Conservation (phyloP, 371 early-diverging fungal species). For the Catenaria anguillulae region DNA sequence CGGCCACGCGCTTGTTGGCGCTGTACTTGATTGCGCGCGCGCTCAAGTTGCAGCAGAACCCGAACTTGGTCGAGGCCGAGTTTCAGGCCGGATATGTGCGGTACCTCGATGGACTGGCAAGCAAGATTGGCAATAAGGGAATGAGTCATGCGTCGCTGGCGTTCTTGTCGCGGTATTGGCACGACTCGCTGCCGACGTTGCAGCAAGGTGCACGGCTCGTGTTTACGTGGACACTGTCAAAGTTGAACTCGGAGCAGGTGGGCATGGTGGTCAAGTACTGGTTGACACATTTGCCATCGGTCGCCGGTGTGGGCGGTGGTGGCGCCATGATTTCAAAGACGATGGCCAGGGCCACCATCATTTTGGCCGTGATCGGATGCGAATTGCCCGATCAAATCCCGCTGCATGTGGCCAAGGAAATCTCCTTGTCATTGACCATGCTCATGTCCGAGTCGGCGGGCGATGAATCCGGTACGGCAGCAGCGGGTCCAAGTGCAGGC, state of each 20-base stretch:
- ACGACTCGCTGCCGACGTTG: constrained; percentile 49
- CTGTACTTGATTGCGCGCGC: constrained; percentile 37
- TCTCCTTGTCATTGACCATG: constrained; percentile 40
- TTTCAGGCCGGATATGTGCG: constrained; percentile 27
- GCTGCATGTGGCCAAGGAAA: constrained; percentile 31
- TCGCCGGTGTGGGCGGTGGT: neutral
- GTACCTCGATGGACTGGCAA: constrained; percentile 36
- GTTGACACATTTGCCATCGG: constrained; percentile 21
- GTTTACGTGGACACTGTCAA: constrained; percentile 29
- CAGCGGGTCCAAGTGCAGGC: too few species aligned
- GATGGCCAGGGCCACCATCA: constrained; percentile 52
- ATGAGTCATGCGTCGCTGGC: constrained; percentile 59
- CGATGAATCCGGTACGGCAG: constrained; percentile 19
- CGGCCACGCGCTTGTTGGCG: constrained; percentile 39
- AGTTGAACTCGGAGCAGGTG: constrained; percentile 29
- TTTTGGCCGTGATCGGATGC: constrained; percentile 55
- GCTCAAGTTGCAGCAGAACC: constrained; percentile 29
- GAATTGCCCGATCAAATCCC: constrained; percentile 36
- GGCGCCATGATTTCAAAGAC: constrained; percentile 21
- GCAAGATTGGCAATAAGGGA: too few species aligned
- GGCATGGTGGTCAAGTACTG: constrained; percentile 43
- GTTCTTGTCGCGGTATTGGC: constrained; percentile 66
- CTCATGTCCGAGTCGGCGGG: constrained; percentile 21
- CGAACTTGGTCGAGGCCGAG: constrained; percentile 33
- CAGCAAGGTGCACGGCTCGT: constrained; percentile 28